Base-by-base conservation (phyloP, 257 asterid species). In the Primulina huaijiensis region DNA sequence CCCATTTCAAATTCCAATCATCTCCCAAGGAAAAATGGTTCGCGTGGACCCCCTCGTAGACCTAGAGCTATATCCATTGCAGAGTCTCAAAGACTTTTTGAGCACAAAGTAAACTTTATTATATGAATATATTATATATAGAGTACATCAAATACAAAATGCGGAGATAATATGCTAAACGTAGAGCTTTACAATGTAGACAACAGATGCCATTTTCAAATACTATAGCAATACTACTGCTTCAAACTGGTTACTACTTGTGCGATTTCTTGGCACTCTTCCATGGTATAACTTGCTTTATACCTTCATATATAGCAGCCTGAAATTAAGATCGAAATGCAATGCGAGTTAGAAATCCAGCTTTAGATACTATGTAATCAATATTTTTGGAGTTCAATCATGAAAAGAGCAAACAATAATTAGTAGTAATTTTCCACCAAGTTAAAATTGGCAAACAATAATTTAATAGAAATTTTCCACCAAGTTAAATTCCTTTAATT, bases 201-300 rank as follows among this genome's bases (percentile, higher is more conserved):
- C 38, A 3, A 35, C 56, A 58, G 67, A 59, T 23, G 60, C 30
- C 7, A 38, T 6, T 29, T 7, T 46, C 27, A 16, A 12, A 31
- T 8, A 11, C 58, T 21, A 7, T 19, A 20, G 34, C 11, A 46
- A 16, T 37, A 11, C 6, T 9, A 35, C 31, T 35, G 38, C 72
- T 35, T 76, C 75, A 74, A 1, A 16, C 31, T 23, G 65, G 64
- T 14, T 69, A 67, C 71, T 77, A 70, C 55, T 81, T 79, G 70
- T 71, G 84, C 2, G 84, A 62, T 75, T 80, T 89, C 65, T 70
- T 84, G 67, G 72, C 72, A 50, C 80, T 77, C 80, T 81, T 89
- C 94, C 96, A 85, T 16, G 85, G 88, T 2, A 87, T 68, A 58
- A 71, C 90, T 55, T 85, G 89, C 87, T 87, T 89, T 50, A 89